phyloP scores from a whole-genome alignment of 805 yeast species.

The Hanseniaspora valbyensis region DNA sequence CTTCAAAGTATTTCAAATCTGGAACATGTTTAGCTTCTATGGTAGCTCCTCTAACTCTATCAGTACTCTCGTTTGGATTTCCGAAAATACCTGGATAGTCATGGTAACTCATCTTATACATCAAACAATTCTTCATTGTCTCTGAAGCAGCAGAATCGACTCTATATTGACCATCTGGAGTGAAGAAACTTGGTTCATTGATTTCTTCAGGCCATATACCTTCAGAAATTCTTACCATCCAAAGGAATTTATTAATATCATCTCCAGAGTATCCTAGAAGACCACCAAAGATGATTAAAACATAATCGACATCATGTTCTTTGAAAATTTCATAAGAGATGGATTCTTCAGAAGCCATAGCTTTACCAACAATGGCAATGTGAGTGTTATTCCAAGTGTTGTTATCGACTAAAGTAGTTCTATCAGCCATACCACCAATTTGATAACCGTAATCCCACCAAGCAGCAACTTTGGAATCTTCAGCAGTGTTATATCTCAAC shows the following conservation, averaged over 20 bases:
- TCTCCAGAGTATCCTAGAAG: conserved; percentile 88
- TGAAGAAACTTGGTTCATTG: conserved; percentile 72
- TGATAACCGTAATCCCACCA: conserved; percentile 99
- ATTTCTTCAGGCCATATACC: conserved; percentile 99
- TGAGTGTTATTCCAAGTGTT: conserved; percentile 99
- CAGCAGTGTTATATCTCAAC: conserved; percentile 95
- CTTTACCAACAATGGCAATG: conserved; percentile 97
- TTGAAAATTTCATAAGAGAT: conserved; percentile 78
- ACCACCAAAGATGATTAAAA: conserved; percentile 89
- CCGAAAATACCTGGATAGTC: conserved; percentile 60
- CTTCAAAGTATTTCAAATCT: conserved; percentile 69
- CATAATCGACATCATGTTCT: conserved; percentile 90
- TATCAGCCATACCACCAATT: conserved; percentile 99
- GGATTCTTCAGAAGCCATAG: conserved; percentile 85
- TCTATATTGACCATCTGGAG: conserved; percentile 74
- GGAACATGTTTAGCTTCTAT: conserved; percentile 44
- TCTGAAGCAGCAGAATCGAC: conserved; percentile 72
- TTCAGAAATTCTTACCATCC: conserved; percentile 99
- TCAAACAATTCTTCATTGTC: conserved; percentile 77
- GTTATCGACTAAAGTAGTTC: conserved; percentile 95
- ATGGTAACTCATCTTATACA: conserved; percentile 92
- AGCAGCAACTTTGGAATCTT: conserved; percentile 90
- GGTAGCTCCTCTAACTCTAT: conserved; percentile 80
- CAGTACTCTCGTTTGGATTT: conserved; percentile 49
- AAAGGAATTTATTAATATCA: conserved; percentile 87